These are phyloP conservation scores for Aureobasidium leucospermi DNA, from an alignment of 2,329 filamentous ascomycete genomes.

Conservation along the genomic window DNA sequence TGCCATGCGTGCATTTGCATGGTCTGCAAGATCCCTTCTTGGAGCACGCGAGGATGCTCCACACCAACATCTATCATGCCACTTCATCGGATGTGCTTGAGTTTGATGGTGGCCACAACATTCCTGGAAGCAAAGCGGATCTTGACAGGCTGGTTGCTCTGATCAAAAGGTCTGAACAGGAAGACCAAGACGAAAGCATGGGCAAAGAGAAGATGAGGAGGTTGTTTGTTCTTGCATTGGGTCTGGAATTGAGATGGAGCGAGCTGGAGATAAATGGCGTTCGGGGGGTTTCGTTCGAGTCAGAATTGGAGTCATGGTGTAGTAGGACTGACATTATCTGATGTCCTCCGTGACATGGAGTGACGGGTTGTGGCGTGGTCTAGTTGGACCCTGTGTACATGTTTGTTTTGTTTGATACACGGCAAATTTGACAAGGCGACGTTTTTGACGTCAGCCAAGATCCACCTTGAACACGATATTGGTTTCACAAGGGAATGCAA, in stretches of 20 bases:
- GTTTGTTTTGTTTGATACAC: neutral
- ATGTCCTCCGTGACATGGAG: neutral
- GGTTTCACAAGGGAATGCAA: too few species aligned
- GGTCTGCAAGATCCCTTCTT: neutral
- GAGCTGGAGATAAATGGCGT: neutral
- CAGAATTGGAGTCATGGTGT: neutral
- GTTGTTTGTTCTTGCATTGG: neutral
- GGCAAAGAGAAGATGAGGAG: neutral
- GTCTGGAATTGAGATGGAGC: neutral
- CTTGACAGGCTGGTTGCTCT: neutral
- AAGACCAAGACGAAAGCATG: neutral
- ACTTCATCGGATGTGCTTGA: neutral
- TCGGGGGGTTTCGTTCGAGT: neutral
- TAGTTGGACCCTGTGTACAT: neutral
- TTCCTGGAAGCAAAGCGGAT: neutral
- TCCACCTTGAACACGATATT: too few species aligned
- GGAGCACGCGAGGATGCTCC: neutral
- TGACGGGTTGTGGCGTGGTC: too few species aligned
- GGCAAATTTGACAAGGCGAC: too few species aligned
- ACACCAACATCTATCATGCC: constrained; percentile 4
- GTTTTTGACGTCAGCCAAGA: too few species aligned
- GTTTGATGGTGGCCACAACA: neutral
- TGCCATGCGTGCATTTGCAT: neutral
- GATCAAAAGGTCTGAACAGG: neutral
- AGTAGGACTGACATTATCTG: neutral